phyloP scores from a whole-genome alignment of 2,329 filamentous ascomycete species.

The Colletotrichum brevisporum region DNA sequence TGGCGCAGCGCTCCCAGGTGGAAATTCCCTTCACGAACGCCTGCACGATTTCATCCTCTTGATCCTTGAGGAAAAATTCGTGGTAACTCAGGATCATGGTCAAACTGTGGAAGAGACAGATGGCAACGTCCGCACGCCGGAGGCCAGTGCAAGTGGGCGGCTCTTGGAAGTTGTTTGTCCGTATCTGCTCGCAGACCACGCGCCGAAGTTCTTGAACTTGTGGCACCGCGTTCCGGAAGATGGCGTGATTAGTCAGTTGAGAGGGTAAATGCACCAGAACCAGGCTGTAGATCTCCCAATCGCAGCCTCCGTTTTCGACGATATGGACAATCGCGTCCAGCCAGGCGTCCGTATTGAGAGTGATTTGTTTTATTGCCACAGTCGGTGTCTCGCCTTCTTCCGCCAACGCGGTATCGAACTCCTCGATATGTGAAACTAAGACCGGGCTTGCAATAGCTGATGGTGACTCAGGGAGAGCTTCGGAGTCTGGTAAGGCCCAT shows the following conservation, averaged over 20 bases:
- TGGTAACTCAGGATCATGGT: conserved; percentile 94
- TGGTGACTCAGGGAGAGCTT: conserved; percentile 66
- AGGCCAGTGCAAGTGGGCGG: conserved; percentile 84
- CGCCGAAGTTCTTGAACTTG: conserved; percentile 83
- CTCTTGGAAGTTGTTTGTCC: conserved; percentile 82
- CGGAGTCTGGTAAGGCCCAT: conserved; percentile 71
- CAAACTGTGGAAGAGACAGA: conserved; percentile 88
- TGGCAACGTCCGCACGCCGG: conserved; percentile 88
- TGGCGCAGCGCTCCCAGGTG: conserved; percentile 87
- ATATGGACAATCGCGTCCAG: conserved; percentile 82
- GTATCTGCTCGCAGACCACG: conserved; percentile 86
- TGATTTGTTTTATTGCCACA: conserved; percentile 51
- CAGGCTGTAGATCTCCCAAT: conserved; percentile 96
- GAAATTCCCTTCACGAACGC: conserved; percentile 89
- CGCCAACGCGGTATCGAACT: conserved; percentile 38
- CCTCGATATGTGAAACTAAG: conserved; percentile 58
- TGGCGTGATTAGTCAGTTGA: conserved; percentile 89
- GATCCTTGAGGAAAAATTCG: conserved; percentile 83
- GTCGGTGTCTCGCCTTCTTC: conserved; percentile 27
- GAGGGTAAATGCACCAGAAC: conserved; percentile 87
- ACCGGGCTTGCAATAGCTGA: conserved; percentile 64
- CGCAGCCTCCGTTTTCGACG: conserved; percentile 76
- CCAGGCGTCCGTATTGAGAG: conserved; percentile 77
- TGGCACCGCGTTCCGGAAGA: conserved; percentile 81
- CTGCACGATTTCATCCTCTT: conserved; percentile 91